Base-by-base conservation (phyloP, 1,139 yeast species). In the Yamadazyma siamensis region DNA sequence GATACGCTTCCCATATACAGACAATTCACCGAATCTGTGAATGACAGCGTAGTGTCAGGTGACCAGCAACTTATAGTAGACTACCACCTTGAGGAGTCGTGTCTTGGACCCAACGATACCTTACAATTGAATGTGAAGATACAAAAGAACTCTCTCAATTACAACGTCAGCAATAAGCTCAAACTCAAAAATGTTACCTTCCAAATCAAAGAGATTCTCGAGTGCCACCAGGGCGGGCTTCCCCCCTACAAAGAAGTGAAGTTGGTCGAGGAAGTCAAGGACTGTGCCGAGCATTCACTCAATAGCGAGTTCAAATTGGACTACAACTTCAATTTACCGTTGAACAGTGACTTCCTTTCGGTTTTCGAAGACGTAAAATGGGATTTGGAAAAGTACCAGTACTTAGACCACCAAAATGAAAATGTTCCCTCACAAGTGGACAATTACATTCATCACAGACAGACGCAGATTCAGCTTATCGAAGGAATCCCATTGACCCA, bases 1-100 rank as follows among this genome's bases (percentile, higher is more conserved):
- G 80, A 75, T 44, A 61, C 75, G 2, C 55, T 75, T 21, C 80
- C 80, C 2, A 49, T 75, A 6, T 75, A 73, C 41, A 53, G 79
- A 16, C 78, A 74, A 46, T 65, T 68, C 54, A 59, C 72, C 50
- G 69, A 79, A 52, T 72, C 81, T 12, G 52, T 64, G 21, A 44
- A 61, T 33, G 66, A 68, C 36, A 46, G 56, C 22, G 45, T 52
- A 7, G 57, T 58, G 4, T 61, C 75, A 2, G 44, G 51, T 10
- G 77, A 73, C 40, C 58, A 61, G 13, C 67, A 65, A 38, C 58
- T 70, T 4, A 44, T 68, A 27, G 55, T 63, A 6, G 75, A 73
- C 21, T 50, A 69, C 24, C 50, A 64, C 4, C 39, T 74, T 16
- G 73, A 77, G 0, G 56, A 57, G 4, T 54, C 70, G 3, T 62